A percentile compares a stretch with the other conserved stretches of the same genome.
Evolutionary conservation across 176 grass and related monocot genomes (phyloP).

Genomic region (Phyllostachys edulis): DNA sequence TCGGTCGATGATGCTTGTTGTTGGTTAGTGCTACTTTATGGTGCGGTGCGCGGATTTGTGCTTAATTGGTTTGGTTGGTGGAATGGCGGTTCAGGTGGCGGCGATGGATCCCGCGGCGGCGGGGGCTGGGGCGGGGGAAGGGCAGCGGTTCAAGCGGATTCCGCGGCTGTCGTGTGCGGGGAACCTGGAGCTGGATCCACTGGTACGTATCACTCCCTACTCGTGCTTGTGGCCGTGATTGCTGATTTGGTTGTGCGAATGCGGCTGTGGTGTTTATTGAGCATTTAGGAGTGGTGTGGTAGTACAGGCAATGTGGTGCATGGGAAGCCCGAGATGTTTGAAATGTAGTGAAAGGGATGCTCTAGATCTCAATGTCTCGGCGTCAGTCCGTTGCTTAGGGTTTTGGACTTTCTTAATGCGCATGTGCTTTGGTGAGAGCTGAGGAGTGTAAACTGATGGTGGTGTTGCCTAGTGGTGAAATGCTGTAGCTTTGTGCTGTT

Average conservation of each 20-base stretch:
- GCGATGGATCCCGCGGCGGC: constrained; percentile 51
- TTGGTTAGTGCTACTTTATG: background rate
- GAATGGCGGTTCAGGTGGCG: constrained; percentile 30
- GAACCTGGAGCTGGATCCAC: constrained; percentile 65
- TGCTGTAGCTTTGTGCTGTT: background rate
- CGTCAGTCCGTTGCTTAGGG: constrained; percentile 9
- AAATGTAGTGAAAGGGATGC: constrained; percentile 8
- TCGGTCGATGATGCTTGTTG: constrained; percentile 1
- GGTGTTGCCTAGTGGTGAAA: background rate
- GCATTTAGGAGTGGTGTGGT: background rate
- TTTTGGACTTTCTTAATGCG: constrained; percentile 26
- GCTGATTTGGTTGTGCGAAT: constrained; percentile 16
- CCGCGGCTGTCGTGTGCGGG: constrained; percentile 53
- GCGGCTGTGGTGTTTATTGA: constrained; percentile 2
- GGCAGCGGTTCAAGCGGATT: constrained; percentile 78
- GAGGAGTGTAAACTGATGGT: background rate
- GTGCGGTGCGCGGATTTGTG: constrained; percentile 12
- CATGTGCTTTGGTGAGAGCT: constrained; percentile 1
- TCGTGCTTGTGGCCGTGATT: background rate
- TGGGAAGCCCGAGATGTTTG: constrained; percentile 6
- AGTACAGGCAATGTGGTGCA: background rate
- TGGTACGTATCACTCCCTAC: constrained; percentile 45
- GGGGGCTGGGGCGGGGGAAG: constrained; percentile 42
- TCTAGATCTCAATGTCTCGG: constrained; percentile 21
- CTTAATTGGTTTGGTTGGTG: constrained; percentile 18